Base-by-base conservation (phyloP, 2,329 filamentous ascomycete species). In the Aspergillus oerlinghausenensis region DNA sequence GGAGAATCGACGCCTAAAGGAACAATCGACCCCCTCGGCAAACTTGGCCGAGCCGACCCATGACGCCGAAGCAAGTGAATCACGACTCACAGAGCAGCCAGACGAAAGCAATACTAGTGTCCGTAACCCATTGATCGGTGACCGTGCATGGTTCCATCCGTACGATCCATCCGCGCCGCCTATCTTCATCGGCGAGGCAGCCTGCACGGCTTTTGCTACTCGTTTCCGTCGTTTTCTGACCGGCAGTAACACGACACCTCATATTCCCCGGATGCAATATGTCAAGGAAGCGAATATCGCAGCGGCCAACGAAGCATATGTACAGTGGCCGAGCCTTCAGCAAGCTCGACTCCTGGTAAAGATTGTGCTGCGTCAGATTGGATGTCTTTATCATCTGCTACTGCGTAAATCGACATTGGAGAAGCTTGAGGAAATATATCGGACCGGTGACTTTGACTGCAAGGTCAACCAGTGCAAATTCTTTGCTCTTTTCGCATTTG, bases 401-500 rank as follows among this genome's bases (percentile, higher is more conserved):
- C 60, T 73, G 72, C 50, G 72, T 66, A 65, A 76, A 64, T 51
- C 73, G 55, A 58, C 77, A 53, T 51, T 74, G 64, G 73, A 73
- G 60, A 59, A 74, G 65, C 60, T 73, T 60, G 60, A 77, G 69
- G 75, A 63, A 56, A 73, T 73, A n/a, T 73, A 61, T 63, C 73
- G 65, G 47, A 70, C 60, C 3, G 64, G 59, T 3, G 63, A 65
- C 21, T 73, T 73, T 51, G 64, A 70, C 25, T 65, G 58, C 63
- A 43, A 70, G 43, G 17, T 73, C 51, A 77, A 74, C 64, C 63
- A 77, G 10, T 78, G 75, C 63, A 78, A 78, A 47, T 76, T 78
- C 45, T 79, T 77, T 47, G 72, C 73, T 0, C 60, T 79, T 8
- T 78, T 79, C 65, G 75, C 75, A 0, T 67, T 79, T 43, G 77